Base-by-base conservation (phyloP, 345 rosid species). In the Eutrema yunnanense region DNA sequence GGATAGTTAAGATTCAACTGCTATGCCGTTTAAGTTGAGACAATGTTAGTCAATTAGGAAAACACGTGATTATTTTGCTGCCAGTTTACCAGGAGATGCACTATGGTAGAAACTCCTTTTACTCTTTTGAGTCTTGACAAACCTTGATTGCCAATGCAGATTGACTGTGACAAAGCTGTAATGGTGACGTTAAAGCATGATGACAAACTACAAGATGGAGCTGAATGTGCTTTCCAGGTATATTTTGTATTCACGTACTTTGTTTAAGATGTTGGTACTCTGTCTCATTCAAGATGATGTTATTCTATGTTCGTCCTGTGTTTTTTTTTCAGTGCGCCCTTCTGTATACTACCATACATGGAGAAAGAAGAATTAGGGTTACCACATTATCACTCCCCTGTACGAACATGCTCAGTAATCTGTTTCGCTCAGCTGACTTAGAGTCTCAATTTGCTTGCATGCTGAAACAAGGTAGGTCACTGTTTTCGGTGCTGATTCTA, bases 181-280 rank as follows among this genome's bases (percentile, higher is more conserved):
- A 81, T 92, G 96, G 98, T 95, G 77, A 85, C 93, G n/a, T 71
- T 93, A 74, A 93, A 94, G 79, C 96, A 94, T 76, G 98, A 91
- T 73, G 98, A 94, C 67, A 94, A 91, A 81, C 80, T 94, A 76
- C 96, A 87, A 68, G 98, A 94, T 81, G 97, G 96, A 42, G 81
- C 96, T 16, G 98, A 91, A 84, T 87, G 89, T 81, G 84, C 87
- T 80, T 94, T 94, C 74, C 98, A 94, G 98, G 98, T 94, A 51
- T 44, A 46, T 56, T 51, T 75, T 52, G 22, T 43, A 44, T 41
- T 58, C 67, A 63, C 58, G n/a, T 38, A 9, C 62, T 62, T 57
- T 26, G 32, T 63, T 37, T 67, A 64, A 36, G 34, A n/a, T 60
- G 59, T 60, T 78, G 50, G 34, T 68, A 70, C 36, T 5, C 36